Percentiles rank a stretch among this genome's conserved stretches.
These are phyloP conservation scores for Reticulascus tulasneorum DNA, from an alignment of 2,329 filamentous ascomycete genomes.

Conservation along the genomic window DNA sequence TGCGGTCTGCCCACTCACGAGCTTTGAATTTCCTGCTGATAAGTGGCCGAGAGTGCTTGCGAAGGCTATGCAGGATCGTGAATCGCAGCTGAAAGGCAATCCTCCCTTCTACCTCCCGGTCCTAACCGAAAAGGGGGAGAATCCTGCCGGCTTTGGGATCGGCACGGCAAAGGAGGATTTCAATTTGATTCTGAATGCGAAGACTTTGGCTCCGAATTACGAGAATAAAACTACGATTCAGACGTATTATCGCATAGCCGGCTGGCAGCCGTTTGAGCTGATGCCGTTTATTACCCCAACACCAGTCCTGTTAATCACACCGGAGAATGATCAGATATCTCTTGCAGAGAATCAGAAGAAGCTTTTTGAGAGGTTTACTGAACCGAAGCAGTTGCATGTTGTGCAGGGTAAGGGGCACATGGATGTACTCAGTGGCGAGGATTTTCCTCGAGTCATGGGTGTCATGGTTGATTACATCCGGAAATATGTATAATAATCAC, in stretches of 20 bases:
- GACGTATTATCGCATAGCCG: conserved; percentile 21
- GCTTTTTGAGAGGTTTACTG: not conserved
- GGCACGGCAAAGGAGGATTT: conserved; percentile 13
- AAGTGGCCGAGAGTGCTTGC: conserved; percentile 19
- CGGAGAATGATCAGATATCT: conserved; percentile 18
- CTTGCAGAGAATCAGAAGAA: not conserved
- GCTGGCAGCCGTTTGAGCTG: conserved; percentile 15
- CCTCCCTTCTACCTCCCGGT: conserved; percentile 29
- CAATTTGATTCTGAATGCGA: not conserved
- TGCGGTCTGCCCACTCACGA: conserved; percentile 5
- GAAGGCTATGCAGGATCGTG: conserved; percentile 30
- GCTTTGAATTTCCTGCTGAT: not conserved
- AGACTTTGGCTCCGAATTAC: conserved; percentile 15
- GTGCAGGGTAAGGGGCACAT: conserved; percentile 14
- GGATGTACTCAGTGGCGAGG: conserved; percentile 13
- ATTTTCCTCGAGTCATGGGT: conserved; percentile 6
- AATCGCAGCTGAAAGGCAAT: conserved; percentile 34
- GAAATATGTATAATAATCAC: no score
- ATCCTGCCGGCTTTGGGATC: conserved; percentile 28
- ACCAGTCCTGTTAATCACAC: conserved; percentile 22
- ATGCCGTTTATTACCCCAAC: conserved; percentile 15
- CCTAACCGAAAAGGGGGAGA: conserved; percentile 29
- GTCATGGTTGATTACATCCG: conserved; percentile 4
- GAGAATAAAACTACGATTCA: conserved; percentile 21
- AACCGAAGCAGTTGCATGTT: conserved; percentile 10